Evolutionary conservation across 164 flowering plant genomes (phyloP).

Genomic region (Nelumbo lutea): DNA sequence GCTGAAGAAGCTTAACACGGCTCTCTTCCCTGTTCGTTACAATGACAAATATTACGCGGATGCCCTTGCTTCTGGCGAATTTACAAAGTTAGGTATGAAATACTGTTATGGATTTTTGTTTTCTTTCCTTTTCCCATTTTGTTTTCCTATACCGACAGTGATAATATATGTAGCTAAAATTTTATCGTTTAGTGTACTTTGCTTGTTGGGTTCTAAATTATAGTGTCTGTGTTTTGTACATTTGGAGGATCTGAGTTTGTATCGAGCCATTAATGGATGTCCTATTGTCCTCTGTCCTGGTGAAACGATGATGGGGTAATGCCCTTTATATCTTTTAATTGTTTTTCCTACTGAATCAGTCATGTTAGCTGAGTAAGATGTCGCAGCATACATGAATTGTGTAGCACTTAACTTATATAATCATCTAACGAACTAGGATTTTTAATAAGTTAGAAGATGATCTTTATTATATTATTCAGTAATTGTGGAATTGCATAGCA

Average conservation of each 20-base stretch:
- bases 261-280: not conserved
- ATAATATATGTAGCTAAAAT: not conserved
- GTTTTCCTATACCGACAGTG: not conserved
- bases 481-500: no score
- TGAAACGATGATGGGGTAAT: not conserved
- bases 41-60: conserved; percentile 96
- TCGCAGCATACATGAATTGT: no score
- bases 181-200: not conserved
- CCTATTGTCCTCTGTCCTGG: not conserved
- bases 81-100: conserved; percentile 77
- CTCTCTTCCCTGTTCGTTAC: conserved; percentile 94
- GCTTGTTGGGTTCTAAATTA: not conserved
- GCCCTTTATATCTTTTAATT: not conserved
- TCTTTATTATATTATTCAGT: no score
- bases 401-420: no score
- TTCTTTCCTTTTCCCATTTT: not conserved
- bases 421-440: no score
- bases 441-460: no score
- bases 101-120: not conserved
- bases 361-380: no score
- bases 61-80: conserved; percentile 79
- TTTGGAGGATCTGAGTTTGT: not conserved
- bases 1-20: conserved; percentile 92
- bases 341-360: not conserved
- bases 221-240: conserved; percentile 5